Conservation (phyloP, 768 basidiomycete genomes). For the Melanogaster broomeanus region DNA sequence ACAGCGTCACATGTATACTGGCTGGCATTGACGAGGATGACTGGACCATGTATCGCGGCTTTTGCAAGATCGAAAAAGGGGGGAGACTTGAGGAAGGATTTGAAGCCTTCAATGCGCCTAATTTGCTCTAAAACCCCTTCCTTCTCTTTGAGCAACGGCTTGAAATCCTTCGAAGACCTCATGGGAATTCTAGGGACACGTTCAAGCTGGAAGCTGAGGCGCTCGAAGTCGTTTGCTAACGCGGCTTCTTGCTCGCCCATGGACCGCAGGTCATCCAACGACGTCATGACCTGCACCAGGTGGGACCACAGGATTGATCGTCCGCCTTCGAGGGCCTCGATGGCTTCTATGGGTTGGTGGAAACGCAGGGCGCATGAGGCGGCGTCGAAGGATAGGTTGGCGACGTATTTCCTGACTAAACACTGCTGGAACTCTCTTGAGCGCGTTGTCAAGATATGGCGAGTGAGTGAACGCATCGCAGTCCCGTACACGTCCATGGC, state of each 20-base stretch:
- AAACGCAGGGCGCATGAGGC: conserved; percentile 28
- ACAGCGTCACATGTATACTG: conserved; percentile 22
- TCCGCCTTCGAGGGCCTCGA: conserved; percentile 34
- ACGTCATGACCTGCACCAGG: conserved; percentile 23
- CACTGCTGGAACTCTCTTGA: conserved; percentile 18
- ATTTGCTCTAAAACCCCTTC: conserved; percentile 29
- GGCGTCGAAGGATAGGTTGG: conserved; percentile 26
- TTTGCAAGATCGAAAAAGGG: conserved; percentile 26
- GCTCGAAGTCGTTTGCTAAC: conserved; percentile 23
- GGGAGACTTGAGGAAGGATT: conserved; percentile 27
- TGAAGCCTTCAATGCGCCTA: conserved; percentile 32
- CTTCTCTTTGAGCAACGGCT: conserved; percentile 26
- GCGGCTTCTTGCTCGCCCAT: conserved; percentile 16
- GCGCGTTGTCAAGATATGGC: conserved; percentile 13
- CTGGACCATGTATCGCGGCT: conserved; percentile 34
- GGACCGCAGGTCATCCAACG: conserved; percentile 27
- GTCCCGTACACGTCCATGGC: conserved; percentile 31
- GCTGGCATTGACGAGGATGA: conserved; percentile 36
- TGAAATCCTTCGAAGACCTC: conserved; percentile 15
- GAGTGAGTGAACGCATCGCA: conserved; percentile 26
- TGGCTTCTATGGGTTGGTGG: conserved; percentile 22
- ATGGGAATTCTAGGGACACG: conserved; percentile 8
- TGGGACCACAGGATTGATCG: conserved; percentile 38
- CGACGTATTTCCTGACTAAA: conserved; percentile 10
- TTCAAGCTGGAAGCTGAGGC: conserved; percentile 16